Conservation (phyloP, 2,329 filamentous ascomycete genomes). For the Ophiocordyceps camponoti-saundersi region DNA sequence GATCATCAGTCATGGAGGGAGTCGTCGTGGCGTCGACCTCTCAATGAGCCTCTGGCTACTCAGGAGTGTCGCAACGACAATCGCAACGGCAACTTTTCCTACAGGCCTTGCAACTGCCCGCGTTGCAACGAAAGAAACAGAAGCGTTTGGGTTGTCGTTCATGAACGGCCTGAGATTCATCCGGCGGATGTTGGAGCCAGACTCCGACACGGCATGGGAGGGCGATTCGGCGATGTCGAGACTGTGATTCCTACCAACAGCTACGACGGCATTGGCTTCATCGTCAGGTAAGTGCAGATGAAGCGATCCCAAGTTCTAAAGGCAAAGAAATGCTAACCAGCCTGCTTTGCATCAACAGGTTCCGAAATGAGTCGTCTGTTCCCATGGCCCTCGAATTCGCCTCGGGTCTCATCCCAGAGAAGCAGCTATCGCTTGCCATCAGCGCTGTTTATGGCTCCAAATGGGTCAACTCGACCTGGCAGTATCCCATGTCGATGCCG, state of each 20-base stretch:
- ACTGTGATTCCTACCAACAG: conserved; percentile 6
- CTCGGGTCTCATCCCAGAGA: conserved; percentile 9
- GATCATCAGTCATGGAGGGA: not conserved
- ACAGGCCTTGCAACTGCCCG: conserved; percentile 13
- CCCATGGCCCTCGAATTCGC: conserved; percentile 9
- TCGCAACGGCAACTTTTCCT: conserved; percentile 5
- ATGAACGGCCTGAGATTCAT: conserved; percentile 1
- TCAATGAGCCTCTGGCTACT: not conserved
- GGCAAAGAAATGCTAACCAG: not conserved
- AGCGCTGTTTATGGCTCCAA: conserved; percentile 13
- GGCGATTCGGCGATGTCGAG: conserved; percentile 14
- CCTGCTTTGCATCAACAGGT: conserved; percentile 6
- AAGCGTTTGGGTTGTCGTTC: conserved; percentile 12
- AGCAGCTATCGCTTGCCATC: conserved; percentile 10
- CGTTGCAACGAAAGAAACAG: conserved; percentile 13
- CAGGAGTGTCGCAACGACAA: conserved; percentile 9
- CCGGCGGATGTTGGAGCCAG: conserved; percentile 9
- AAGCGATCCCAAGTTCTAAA: not conserved
- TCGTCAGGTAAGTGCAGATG: conserved; percentile 11
- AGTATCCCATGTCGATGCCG: not conserved
- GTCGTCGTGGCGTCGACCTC: not conserved
- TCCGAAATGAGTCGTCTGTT: conserved; percentile 10
- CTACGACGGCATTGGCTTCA: conserved; percentile 5
- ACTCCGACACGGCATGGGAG: conserved; percentile 12
- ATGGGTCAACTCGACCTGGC: conserved; percentile 9